These are phyloP conservation scores for Neltuma alba DNA, from an alignment of 306 rosid genomes.

Conservation along the genomic window DNA sequence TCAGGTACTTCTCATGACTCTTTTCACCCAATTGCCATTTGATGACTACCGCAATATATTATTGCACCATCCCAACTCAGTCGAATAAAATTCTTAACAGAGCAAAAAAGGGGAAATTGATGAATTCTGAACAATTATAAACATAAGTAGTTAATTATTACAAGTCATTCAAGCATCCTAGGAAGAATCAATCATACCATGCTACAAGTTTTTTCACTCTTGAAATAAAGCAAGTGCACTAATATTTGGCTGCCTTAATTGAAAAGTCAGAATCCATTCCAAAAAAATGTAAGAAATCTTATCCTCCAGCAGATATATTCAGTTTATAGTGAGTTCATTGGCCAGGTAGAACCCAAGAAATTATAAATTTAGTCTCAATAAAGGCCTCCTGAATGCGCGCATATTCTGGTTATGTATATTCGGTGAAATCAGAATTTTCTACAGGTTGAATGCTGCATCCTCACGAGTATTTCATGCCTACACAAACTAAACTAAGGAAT, in stretches of 20 bases:
- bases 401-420: not conserved
- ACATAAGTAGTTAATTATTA: not conserved
- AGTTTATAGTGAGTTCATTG: not conserved
- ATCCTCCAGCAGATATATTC: conserved; percentile 6
- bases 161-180: not conserved
- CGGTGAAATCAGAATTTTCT: not conserved
- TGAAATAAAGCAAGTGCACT: conserved; percentile 5
- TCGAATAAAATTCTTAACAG: not conserved
- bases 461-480: not conserved
- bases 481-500: conserved; percentile 1
- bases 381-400: not conserved
- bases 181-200: not conserved
- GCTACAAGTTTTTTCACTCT: not conserved
- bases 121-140: not conserved
- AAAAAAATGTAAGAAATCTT: not conserved
- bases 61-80: not conserved
- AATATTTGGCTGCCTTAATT: not conserved
- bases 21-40: not conserved
- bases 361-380: not conserved
- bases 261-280: conserved; percentile 21
- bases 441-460: conserved; percentile 26
- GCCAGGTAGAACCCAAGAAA: conserved; percentile 4
- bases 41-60: not conserved
- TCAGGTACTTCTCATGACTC: not conserved
- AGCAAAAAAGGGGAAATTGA: not conserved